phyloP scores from a whole-genome alignment of 108 stramenopile genomes.

The Discostella stelligeroides region DNA sequence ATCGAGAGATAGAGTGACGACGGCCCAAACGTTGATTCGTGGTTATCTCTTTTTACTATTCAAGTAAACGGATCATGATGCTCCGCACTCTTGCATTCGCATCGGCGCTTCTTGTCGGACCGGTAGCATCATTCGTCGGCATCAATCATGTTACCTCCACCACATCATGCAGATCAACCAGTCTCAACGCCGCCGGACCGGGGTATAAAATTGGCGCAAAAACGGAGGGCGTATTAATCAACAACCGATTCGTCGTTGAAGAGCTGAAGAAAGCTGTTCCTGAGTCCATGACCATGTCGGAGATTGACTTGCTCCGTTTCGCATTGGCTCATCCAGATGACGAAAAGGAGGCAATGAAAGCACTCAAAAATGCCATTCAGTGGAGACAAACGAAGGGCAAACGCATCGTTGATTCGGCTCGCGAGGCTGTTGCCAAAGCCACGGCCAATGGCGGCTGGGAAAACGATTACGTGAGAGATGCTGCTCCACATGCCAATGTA shows the following conservation, averaged over 20 bases:
- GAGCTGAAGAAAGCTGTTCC: constrained; percentile 30
- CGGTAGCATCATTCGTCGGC: constrained; percentile 11
- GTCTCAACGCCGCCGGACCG: constrained; percentile 16
- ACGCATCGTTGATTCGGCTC: constrained; percentile 37
- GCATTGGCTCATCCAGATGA: constrained; percentile 46
- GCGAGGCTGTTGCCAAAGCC: constrained; percentile 41
- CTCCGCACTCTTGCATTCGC: constrained; percentile 1
- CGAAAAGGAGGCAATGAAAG: constrained; percentile 25
- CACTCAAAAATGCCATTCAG: constrained; percentile 32
- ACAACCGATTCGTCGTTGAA: constrained; percentile 48
- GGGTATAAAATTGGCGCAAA: constrained; percentile 50
- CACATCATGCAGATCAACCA: background rate
- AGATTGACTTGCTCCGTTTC: constrained; percentile 42
- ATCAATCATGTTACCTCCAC: background rate
- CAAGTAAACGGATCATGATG: constrained; percentile 6
- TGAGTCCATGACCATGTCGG: constrained; percentile 34
- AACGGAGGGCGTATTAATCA: constrained; percentile 47
- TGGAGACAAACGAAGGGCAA: constrained; percentile 46
- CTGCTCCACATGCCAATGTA: constrained; percentile 45
- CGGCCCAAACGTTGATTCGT: too few relatives aligned
- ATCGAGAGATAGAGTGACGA: too few relatives aligned
- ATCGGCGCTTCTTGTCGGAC: constrained; percentile 24
- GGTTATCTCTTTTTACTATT: too few relatives aligned
- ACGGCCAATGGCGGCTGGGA: constrained; percentile 52
- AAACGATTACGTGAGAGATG: constrained; percentile 40